Conservation (phyloP, 2,329 filamentous ascomycete genomes). For the Talaromyces albobiverticillius region DNA sequence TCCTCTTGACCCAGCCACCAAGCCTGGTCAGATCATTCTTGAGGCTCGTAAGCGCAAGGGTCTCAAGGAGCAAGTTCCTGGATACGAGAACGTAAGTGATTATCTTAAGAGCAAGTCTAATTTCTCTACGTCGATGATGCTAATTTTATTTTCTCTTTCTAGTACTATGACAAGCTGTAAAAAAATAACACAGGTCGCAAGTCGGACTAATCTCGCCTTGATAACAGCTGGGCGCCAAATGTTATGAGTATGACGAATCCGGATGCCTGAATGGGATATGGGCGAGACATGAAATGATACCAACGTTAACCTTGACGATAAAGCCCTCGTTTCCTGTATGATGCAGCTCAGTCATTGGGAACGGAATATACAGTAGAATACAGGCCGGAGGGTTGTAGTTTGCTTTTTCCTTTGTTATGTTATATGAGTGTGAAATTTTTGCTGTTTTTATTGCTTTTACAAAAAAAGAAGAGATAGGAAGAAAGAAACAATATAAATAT, state of each 20-base stretch:
- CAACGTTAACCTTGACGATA: constrained; percentile 16
- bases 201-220: constrained; percentile 41
- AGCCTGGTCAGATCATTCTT: constrained; percentile 78
- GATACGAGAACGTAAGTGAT: constrained; percentile 86
- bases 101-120: not conserved
- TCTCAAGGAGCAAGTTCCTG: constrained; percentile 93
- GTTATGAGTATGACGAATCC: constrained; percentile 45
- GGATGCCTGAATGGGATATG: constrained; percentile 19
- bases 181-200: constrained; percentile 38
- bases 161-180: constrained; percentile 99
- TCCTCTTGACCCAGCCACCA: constrained; percentile 75
- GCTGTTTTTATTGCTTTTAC: constrained; percentile 28
- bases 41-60: constrained; percentile 99
- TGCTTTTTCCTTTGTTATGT: constrained; percentile 25
- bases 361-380: constrained; percentile 28
- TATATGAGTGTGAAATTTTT: constrained; percentile 26
- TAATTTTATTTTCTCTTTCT: constrained; percentile 37
- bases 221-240: constrained; percentile 34
- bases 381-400: constrained; percentile 25
- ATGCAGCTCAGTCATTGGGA: constrained; percentile 14
- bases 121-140: constrained; percentile 25
- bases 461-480: constrained; percentile 24
- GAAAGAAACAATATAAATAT: constrained; percentile 26
- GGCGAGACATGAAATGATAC: constrained; percentile 18
- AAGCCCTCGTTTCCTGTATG: constrained; percentile 14